phyloP scores from a whole-genome alignment of 192 early-diverging fungal species.

The Mortierella hygrophila region DNA sequence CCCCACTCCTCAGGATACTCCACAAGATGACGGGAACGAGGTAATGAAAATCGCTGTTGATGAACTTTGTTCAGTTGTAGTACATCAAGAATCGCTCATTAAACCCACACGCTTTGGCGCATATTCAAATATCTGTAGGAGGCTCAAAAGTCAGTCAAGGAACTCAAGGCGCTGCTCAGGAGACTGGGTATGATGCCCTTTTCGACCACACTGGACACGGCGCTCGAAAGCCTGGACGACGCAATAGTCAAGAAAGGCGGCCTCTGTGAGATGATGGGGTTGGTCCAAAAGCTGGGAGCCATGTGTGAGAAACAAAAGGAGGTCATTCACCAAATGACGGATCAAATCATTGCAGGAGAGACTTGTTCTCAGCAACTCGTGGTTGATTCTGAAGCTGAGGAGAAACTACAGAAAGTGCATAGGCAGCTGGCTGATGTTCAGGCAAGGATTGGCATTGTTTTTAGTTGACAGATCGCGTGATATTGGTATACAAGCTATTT shows the following conservation, averaged over 20 bases:
- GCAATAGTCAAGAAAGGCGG: constrained; percentile 25
- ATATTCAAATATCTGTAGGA: not conserved
- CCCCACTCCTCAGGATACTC: constrained; percentile 29
- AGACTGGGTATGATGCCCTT: constrained; percentile 29
- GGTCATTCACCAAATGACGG: constrained; percentile 49
- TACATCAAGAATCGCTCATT: not conserved
- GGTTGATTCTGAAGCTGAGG: constrained; percentile 7
- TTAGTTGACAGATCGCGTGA: not conserved
- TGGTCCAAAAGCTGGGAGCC: constrained; percentile 21
- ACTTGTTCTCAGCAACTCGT: not conserved
- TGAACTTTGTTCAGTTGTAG: not conserved
- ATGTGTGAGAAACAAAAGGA: constrained; percentile 45
- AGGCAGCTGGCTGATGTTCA: constrained; percentile 12
- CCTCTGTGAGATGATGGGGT: constrained; percentile 30
- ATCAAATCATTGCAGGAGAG: constrained; percentile 35
- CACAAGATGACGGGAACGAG: constrained; percentile 15
- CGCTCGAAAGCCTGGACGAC: constrained; percentile 16
- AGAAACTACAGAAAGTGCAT: constrained; percentile 5
- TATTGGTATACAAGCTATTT: not conserved
- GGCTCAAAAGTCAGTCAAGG: constrained; percentile 20
- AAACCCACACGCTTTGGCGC: not conserved
- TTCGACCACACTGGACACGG: constrained; percentile 15
- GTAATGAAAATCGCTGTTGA: not conserved
- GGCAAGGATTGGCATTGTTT: not conserved
- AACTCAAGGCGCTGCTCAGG: constrained; percentile 24